These are phyloP conservation scores for Periconia sp. DNA, from an alignment of 2,329 filamentous ascomycete species.

Conservation along the genomic window DNA sequence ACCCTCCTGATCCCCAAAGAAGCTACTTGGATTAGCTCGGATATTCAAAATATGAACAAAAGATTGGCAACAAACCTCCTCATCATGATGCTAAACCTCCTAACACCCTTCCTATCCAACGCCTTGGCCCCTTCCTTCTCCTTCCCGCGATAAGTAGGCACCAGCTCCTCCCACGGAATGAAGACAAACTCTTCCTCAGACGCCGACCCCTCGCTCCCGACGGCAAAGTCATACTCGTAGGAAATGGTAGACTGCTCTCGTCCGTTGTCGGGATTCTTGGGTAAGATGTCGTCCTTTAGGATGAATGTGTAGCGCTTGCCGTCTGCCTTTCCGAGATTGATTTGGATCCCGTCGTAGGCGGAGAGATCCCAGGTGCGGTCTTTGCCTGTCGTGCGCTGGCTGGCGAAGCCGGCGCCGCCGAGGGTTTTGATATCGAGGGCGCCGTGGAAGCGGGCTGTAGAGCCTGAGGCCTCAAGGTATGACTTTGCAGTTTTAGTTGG, in stretches of 20 bases:
- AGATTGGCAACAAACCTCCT: conserved; percentile 65
- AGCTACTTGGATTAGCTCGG: conserved; percentile 61
- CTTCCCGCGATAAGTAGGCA: conserved; percentile 75
- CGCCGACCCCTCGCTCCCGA: conserved; percentile 18
- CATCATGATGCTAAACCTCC: conserved; percentile 78
- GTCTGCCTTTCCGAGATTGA: conserved; percentile 62
- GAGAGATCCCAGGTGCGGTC: conserved; percentile 68
- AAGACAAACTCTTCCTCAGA: conserved; percentile 50
- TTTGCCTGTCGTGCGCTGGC: conserved; percentile 70
- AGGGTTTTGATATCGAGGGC: conserved; percentile 75
- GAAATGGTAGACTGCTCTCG: conserved; percentile 74
- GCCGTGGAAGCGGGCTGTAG: conserved; percentile 65
- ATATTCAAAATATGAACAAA: too few species aligned
- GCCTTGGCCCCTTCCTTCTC: conserved; percentile 65
- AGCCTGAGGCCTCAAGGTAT: conserved; percentile 49
- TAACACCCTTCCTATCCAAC: conserved; percentile 66
- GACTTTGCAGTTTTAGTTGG: conserved; percentile 60
- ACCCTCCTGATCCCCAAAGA: conserved; percentile 76
- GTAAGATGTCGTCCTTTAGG: conserved; percentile 72
- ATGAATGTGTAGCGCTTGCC: conserved; percentile 75
- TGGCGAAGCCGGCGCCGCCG: conserved; percentile 82
- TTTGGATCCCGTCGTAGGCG: conserved; percentile 64
- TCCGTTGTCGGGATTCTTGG: conserved; percentile 63
- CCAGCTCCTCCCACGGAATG: conserved; percentile 69
- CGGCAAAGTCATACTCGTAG: conserved; percentile 74